Evolutionary conservation across 768 basidiomycete genomes (phyloP).

Genomic region (Russula sp.): DNA sequence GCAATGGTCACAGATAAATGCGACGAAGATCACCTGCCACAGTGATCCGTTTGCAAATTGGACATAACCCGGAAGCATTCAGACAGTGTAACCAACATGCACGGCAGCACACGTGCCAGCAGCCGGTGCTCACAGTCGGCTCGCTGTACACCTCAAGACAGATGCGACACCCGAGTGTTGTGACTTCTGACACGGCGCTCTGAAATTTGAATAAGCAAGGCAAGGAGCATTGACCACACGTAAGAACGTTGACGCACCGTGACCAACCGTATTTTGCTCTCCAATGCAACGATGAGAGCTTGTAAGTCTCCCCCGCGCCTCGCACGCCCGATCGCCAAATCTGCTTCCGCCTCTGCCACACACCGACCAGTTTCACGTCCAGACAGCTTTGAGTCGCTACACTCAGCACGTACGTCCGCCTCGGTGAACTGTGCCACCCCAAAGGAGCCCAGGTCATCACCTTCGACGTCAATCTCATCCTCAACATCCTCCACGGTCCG

Average conservation of each 20-base stretch:
- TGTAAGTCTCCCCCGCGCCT: conserved; percentile 41
- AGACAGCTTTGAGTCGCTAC: neutral
- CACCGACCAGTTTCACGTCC: conserved; percentile 12
- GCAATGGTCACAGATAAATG: conserved; percentile 51
- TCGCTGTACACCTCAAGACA: conserved; percentile 75
- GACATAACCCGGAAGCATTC: conserved; percentile 75
- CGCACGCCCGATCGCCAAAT: conserved; percentile 47
- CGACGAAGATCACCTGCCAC: conserved; percentile 66
- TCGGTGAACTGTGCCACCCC: conserved; percentile 75
- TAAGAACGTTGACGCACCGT: neutral
- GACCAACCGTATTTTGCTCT: conserved; percentile 53
- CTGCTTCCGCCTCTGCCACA: conserved; percentile 33
- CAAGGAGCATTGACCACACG: conserved; percentile 34
- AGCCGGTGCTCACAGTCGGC: conserved; percentile 75
- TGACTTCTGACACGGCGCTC: conserved; percentile 3
- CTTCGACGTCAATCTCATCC: conserved; percentile 76
- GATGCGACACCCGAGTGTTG: conserved; percentile 57
- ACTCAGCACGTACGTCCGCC: conserved; percentile 47
- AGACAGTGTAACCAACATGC: conserved; percentile 84
- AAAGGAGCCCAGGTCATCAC: conserved; percentile 61
- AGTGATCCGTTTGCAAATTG: conserved; percentile 85
- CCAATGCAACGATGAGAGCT: conserved; percentile 46
- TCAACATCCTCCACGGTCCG: conserved; percentile 58
- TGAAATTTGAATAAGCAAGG: neutral
- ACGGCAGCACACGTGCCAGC: conserved; percentile 83